Conservation (phyloP, 495 filamentous ascomycete genomes). For the Durotheca rogersii region DNA sequence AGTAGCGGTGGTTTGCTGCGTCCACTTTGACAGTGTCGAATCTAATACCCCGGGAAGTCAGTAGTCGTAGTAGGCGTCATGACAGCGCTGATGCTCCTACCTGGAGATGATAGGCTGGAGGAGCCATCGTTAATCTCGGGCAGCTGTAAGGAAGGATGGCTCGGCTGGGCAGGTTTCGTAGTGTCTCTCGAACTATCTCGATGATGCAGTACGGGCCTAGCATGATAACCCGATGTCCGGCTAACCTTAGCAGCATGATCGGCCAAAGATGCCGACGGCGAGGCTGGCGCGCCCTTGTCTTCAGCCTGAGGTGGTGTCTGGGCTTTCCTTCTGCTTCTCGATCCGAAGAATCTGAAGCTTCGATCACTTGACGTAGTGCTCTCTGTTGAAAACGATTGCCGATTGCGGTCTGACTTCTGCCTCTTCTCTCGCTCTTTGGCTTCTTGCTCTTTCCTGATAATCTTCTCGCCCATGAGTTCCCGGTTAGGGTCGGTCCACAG, state of each 20-base stretch:
- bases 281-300: slow-evolving; percentile 1
- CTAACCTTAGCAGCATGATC: slow-evolving; percentile 2
- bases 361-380: slow-evolving; percentile 40
- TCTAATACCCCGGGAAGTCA: slow-evolving; percentile 30
- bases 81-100: slow-evolving; percentile 9
- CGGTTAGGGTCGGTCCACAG: slow-evolving; percentile 49
- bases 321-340: slow-evolving; percentile 29
- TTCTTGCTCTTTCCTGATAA: slow-evolving; percentile 42
- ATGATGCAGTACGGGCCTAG: slow-evolving; percentile 22
- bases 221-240: slow-evolving; percentile 24
- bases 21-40: slow-evolving; percentile 46
- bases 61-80: neutral
- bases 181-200: slow-evolving; percentile 20
- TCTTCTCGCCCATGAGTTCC: slow-evolving; percentile 48
- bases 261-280: neutral
- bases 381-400: slow-evolving; percentile 38
- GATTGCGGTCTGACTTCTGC: slow-evolving; percentile 29
- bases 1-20: slow-evolving; percentile 37
- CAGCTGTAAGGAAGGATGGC: slow-evolving; percentile 22
- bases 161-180: slow-evolving; percentile 15
- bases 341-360: slow-evolving; percentile 36
- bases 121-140: slow-evolving; percentile 17
- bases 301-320: slow-evolving; percentile 23
- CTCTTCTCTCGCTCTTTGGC: slow-evolving; percentile 35
- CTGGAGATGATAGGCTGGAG: slow-evolving; percentile 30